Evolutionary conservation across 2,329 filamentous ascomycete genomes (phyloP), one percentile per base, ranked within the genome.

Genomic region (Beauveria australis): DNA sequence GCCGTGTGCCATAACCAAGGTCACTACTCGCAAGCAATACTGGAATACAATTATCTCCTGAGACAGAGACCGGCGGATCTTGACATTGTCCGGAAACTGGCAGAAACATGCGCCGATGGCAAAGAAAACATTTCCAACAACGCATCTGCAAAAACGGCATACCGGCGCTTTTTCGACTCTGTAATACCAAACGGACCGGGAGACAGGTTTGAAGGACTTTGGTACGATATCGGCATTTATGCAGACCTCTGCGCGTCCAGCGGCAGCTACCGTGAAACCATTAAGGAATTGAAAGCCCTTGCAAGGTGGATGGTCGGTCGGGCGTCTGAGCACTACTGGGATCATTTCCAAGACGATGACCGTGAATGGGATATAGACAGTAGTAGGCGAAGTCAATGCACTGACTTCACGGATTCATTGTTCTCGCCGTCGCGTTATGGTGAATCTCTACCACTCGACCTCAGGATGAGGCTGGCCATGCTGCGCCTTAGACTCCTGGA

Each of bases 211-310:
- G 70, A 73, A 6, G 78, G 81, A 58, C 78, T 79, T 37, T 99
- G 93, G 93, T 86, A 88, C 58, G 89, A 97, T 71, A 78, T 95
- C 47, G 89, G 91, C 63, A 88, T 92, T 59, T 96, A 94, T 66
- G 82, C 91, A 44, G 91, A 97, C 68, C 80, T 97, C 19, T 86
- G 92, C 63, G 84, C 86, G 30, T 83, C 86, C 53, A 74, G 84
- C 10, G 80, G 81, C 43, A 79, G 83, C 59, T 88, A 87, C 67
- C 73, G 79, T 6, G 80, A 87, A 64, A 92, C 89, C 3, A 81
- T 96, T 3, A 73, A 73, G 30, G 83, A 88, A 63, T 78, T 95
- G 14, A 94, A 89, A 70, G 79, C 79, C 2, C 74, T 96, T 18
- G 84, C 89, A 24, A 81, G 95, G 61, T 96, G 92, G 91, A 79